Conservation (phyloP, 169 alveolate genomes). For the Babesia ovata region DNA sequence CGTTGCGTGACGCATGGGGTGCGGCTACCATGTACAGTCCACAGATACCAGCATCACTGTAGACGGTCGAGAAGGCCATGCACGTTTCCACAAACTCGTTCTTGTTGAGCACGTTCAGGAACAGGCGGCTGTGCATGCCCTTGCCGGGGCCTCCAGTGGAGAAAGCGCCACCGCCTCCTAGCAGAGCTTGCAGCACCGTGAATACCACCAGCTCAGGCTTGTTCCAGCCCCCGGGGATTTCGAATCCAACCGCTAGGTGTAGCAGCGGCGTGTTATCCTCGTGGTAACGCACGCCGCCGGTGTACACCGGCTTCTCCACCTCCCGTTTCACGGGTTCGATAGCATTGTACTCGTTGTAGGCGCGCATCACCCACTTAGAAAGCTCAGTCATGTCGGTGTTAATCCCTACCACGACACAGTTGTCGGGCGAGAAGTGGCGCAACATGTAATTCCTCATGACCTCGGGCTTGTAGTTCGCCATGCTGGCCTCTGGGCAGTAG, state of each 20-base stretch:
- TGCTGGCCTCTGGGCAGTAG: conserved; percentile 71
- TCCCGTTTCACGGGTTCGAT: conserved; percentile 66
- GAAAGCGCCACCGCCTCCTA: conserved; percentile 93
- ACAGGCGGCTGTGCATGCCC: conserved; percentile 88
- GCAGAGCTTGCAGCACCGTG: conserved; percentile 82
- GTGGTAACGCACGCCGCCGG: conserved; percentile 85
- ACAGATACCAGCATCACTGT: conserved; percentile 86
- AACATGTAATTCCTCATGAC: conserved; percentile 82
- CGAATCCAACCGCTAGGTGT: conserved; percentile 84
- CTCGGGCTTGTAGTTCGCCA: conserved; percentile 78
- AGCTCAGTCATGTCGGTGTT: conserved; percentile 82
- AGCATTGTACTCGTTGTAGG: conserved; percentile 87
- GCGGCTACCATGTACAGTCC: conserved; percentile 84
- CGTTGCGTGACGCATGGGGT: conserved; percentile 74
- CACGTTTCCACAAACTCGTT: conserved; percentile 87
- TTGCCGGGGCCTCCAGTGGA: conserved; percentile 93
- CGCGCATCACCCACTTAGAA: conserved; percentile 82
- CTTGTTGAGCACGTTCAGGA: conserved; percentile 82
- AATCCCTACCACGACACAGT: conserved; percentile 78
- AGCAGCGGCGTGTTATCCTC: conserved; percentile 81
- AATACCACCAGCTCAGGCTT: conserved; percentile 77
- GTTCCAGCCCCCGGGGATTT: conserved; percentile 80
- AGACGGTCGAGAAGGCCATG: conserved; percentile 87
- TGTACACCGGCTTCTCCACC: conserved; percentile 76
- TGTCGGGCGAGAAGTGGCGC: conserved; percentile 85